phyloP scores from a whole-genome alignment of 805 yeast species.

The Yarrowia sp. region DNA sequence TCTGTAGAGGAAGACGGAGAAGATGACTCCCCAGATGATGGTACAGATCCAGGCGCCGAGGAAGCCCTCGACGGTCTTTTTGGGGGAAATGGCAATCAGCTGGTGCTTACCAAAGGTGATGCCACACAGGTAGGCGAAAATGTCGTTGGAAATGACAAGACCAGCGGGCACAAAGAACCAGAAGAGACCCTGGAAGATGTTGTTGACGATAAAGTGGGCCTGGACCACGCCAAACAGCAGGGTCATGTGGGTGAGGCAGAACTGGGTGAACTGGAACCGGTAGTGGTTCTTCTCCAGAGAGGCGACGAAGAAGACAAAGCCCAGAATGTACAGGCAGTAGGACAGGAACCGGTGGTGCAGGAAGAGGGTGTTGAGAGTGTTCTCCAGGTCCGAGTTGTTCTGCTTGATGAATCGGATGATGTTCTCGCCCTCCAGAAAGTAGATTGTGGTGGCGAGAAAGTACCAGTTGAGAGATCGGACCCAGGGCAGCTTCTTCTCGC shows the following conservation, averaged over 20 bases:
- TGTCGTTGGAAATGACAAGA: constrained; percentile 91
- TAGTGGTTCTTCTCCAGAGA: constrained; percentile 88
- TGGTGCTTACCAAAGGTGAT: constrained; percentile 95
- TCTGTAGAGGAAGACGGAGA: constrained; percentile 68
- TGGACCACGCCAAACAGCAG: constrained; percentile 88
- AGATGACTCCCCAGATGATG: constrained; percentile 69
- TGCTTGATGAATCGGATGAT: constrained; percentile 71
- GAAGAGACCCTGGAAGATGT: constrained; percentile 86
- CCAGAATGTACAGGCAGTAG: constrained; percentile 82
- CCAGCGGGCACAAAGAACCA: constrained; percentile 95
- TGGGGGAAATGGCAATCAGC: constrained; percentile 91
- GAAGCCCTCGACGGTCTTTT: constrained; percentile 97
- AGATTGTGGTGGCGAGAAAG: constrained; percentile 83
- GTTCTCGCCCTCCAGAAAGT: constrained; percentile 87
- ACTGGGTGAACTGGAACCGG: constrained; percentile 91
- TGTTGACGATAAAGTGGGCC: constrained; percentile 89
- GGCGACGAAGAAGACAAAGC: constrained; percentile 88
- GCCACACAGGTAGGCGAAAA: constrained; percentile 96
- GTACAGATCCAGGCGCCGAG: constrained; percentile 98
- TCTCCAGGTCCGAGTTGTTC: constrained; percentile 57
- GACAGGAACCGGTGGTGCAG: constrained; percentile 83
- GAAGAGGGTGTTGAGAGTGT: constrained; percentile 64
- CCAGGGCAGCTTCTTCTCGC: constrained; percentile 81
- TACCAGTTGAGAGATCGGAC: constrained; percentile 92
- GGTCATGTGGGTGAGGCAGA: constrained; percentile 94